Percentiles rank a stretch among this genome's conserved stretches.
Evolutionary conservation across 805 yeast genomes (phyloP).

Genomic region (Kodamaea nitidulidarum): DNA sequence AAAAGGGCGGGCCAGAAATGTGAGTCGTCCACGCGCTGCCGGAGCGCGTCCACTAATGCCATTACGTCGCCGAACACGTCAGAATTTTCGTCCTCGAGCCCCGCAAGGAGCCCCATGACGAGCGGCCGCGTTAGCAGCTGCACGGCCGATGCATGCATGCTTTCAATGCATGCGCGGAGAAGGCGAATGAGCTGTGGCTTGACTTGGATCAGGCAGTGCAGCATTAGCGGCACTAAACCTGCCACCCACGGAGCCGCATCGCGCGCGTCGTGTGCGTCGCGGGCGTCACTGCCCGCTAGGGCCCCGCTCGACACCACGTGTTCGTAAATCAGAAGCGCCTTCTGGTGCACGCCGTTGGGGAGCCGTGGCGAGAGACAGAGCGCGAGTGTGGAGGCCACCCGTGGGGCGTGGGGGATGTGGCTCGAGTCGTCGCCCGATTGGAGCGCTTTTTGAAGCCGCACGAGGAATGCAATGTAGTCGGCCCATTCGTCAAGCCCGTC

Average conservation of each 20-base stretch:
- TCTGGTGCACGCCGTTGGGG: slow-evolving; percentile 95
- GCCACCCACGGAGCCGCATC: slow-evolving; percentile 82
- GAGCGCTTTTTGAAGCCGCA: slow-evolving; percentile 72
- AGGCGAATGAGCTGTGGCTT: slow-evolving; percentile 72
- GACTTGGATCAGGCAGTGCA: slow-evolving; percentile 84
- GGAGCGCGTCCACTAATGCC: slow-evolving; percentile 56
- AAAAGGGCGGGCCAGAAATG: slow-evolving; percentile 87
- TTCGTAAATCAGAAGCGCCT: slow-evolving; percentile 74
- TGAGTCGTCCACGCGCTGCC: slow-evolving; percentile 55
- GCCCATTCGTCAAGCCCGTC: slow-evolving; percentile 96
- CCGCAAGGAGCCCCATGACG: slow-evolving; percentile 72
- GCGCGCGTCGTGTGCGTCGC: slow-evolving; percentile 28
- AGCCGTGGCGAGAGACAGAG: slow-evolving; percentile 74
- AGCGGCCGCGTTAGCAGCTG: slow-evolving; percentile 63
- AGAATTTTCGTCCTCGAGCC: slow-evolving; percentile 87
- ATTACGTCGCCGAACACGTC: slow-evolving; percentile 69
- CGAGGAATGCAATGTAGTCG: slow-evolving; percentile 86
- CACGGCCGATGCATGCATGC: slow-evolving; percentile 31
- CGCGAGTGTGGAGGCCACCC: slow-evolving; percentile 68
- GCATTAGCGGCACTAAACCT: slow-evolving; percentile 83
- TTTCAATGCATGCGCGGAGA: slow-evolving; percentile 47
- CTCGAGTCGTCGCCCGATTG: slow-evolving; percentile 25
- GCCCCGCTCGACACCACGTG: slow-evolving; percentile 52
- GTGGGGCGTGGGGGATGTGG: slow-evolving; percentile 57
- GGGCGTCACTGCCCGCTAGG: too few species aligned